phyloP scores from a whole-genome alignment of 2,329 filamentous ascomycete species.

The Claviceps sp. region DNA sequence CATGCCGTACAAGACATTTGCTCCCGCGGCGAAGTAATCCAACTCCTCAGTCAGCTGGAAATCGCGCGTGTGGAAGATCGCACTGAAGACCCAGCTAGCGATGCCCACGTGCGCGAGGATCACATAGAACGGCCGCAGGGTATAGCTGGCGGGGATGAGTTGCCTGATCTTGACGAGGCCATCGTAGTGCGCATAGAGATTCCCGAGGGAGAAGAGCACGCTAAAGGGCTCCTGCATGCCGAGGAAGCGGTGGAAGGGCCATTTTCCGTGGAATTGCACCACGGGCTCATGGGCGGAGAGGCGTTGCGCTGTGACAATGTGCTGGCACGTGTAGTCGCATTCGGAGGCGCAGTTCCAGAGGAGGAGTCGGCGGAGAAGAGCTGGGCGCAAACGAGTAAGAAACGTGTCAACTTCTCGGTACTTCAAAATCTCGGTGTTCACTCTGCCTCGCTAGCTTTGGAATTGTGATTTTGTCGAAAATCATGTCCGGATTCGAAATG shows the following conservation, averaged over 20 bases:
- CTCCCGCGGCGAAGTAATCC: slow-evolving; percentile 91
- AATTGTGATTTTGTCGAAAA: too few relatives aligned
- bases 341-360: slow-evolving; percentile 87
- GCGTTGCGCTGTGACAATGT: slow-evolving; percentile 68
- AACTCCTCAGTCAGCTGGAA: slow-evolving; percentile 78
- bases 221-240: slow-evolving; percentile 93
- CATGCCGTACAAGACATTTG: slow-evolving; percentile 77
- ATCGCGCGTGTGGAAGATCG: slow-evolving; percentile 86
- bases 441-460: too few relatives aligned
- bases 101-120: slow-evolving; percentile 69
- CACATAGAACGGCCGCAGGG: slow-evolving; percentile 69
- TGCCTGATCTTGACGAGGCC: slow-evolving; percentile 61
- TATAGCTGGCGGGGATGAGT: slow-evolving; percentile 57
- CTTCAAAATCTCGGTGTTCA: too few relatives aligned
- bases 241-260: slow-evolving; percentile 83
- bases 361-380: slow-evolving; percentile 71
- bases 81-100: slow-evolving; percentile 74
- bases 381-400: slow-evolving; percentile 28
- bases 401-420: background rate
- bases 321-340: slow-evolving; percentile 97
- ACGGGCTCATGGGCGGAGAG: slow-evolving; percentile 52
- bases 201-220: slow-evolving; percentile 85
- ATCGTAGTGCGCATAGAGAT: slow-evolving; percentile 71
- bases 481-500: too few relatives aligned
- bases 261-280: slow-evolving; percentile 96